Base-by-base conservation (phyloP, 257 asterid genomes). In the Nicotiana noctiflora region DNA sequence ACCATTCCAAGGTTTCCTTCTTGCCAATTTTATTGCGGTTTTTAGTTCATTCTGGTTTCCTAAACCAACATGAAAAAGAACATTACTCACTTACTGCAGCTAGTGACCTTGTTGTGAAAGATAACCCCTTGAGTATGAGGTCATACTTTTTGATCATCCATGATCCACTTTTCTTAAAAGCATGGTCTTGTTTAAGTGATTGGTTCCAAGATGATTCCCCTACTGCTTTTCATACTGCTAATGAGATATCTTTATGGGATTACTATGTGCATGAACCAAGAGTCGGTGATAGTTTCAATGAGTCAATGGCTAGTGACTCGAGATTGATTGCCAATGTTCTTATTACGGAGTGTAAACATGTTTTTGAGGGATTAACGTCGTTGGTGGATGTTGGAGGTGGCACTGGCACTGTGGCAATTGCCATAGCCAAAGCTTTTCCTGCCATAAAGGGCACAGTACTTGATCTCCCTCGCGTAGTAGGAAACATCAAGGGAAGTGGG, bases 21-120 rank as follows among this genome's bases (percentile, higher is more conserved):
- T 14, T 81, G 17, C 2, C 27, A 14, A 72, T 72, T 27, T 49
- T 81, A 34, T 27, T 44, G 81, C 84, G 84, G 5, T 5, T 82
- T 17, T 32, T 51, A 51, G 15, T 51, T 51, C 55, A 51, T 51
- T 51, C 55, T 51, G 55, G 18, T 51, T 51, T 51, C 18, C 17
- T 51, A 12, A 51, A 51, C 17, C 15, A 51, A 51, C 17, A 51
- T 10, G 17, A 51, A 10, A 13, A 51, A 0, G 55, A 51, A 10
- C 17, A 51, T 11, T 51, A 51, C 5, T 51, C 55, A 2, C 55
- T 51, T 10, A 51, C 55, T 6, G 6, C 18, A 51, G 55, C 55
- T 51, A 51, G 55, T 51, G 6, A 13, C 0, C 55, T 51, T 51
- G 18, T 51, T 51, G 55, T 13, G 55, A 51, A 51, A 51, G 5